Percentiles rank a stretch among this genome's conserved stretches.
Conservation (phyloP, 768 basidiomycete genomes). For the Coprinellus aureogranulatus region DNA sequence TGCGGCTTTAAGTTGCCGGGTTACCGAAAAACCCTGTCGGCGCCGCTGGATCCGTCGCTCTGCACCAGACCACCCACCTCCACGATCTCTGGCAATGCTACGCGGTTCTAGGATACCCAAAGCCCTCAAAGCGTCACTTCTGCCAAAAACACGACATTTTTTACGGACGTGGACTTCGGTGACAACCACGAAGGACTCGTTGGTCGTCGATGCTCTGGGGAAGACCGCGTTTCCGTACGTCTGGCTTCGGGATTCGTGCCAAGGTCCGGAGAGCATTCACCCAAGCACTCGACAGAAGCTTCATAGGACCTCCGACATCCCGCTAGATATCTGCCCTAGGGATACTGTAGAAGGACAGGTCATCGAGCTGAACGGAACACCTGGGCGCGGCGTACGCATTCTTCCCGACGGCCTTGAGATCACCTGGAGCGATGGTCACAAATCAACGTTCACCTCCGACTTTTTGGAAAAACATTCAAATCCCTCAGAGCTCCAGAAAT, state of each 20-base stretch:
- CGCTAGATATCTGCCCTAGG: constrained; percentile 45
- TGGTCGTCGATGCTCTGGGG: constrained; percentile 41
- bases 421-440: constrained; percentile 59
- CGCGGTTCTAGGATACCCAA: neutral
- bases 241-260: constrained; percentile 87
- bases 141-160: neutral
- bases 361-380: constrained; percentile 38
- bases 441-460: constrained; percentile 47
- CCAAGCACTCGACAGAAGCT: constrained; percentile 78
- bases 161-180: constrained; percentile 28
- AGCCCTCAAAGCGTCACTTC: neutral
- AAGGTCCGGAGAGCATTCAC: constrained; percentile 61
- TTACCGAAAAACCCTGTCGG: too few species aligned
- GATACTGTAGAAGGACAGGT: constrained; percentile 36
- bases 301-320: constrained; percentile 65
- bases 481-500: constrained; percentile 30
- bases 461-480: constrained; percentile 54
- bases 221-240: constrained; percentile 53
- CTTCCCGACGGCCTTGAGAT: constrained; percentile 44
- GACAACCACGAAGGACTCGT: constrained; percentile 21
- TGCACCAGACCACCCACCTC: too few species aligned
- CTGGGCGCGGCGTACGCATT: constrained; percentile 35
- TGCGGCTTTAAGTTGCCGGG: too few species aligned
- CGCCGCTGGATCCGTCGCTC: too few species aligned
- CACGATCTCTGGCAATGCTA: neutral